Evolutionary conservation across 306 rosid genomes (phyloP).

Genomic region (Echinosophora koreensis): DNA sequence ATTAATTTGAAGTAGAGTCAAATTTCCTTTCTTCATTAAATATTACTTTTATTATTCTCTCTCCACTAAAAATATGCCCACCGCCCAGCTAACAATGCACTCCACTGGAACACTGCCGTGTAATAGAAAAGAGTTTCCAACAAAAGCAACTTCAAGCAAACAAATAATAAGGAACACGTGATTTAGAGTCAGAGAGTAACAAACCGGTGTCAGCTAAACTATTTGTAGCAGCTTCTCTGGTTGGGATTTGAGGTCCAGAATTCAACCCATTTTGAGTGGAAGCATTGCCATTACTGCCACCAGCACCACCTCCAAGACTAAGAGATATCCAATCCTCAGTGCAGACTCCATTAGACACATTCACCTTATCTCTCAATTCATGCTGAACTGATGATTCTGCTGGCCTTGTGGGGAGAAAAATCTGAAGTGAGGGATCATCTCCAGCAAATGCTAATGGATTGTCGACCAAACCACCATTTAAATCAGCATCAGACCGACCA

Average conservation of each 20-base stretch:
- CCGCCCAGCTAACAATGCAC: constrained; percentile 1
- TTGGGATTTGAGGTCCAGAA: constrained; percentile 67
- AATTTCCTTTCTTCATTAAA: not conserved
- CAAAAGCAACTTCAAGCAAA: constrained; percentile 1
- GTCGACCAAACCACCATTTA: constrained; percentile 86
- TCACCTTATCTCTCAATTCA: constrained; percentile 79
- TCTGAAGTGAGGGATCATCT: constrained; percentile 95
- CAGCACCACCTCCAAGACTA: constrained; percentile 82
- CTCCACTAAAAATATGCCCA: not conserved
- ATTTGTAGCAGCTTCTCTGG: constrained; percentile 64
- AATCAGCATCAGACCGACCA: constrained; percentile 69
- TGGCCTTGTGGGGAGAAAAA: constrained; percentile 97
- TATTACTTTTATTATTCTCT: not conserved
- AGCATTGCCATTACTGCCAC: constrained; percentile 68
- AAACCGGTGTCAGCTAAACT: constrained; percentile 79
- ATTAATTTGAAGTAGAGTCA: not conserved
- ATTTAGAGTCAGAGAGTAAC: constrained; percentile 48
- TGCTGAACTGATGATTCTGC: constrained; percentile 73
- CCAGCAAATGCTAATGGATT: constrained; percentile 86
- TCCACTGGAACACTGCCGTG: not conserved
- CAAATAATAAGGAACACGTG: not conserved
- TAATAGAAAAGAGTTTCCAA: not conserved
- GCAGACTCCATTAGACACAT: constrained; percentile 80
- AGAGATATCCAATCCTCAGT: constrained; percentile 96
- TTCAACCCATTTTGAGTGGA: constrained; percentile 69